These are phyloP conservation scores for Boletellus emodensis DNA, from an alignment of 768 basidiomycete genomes.

Conservation along the genomic window DNA sequence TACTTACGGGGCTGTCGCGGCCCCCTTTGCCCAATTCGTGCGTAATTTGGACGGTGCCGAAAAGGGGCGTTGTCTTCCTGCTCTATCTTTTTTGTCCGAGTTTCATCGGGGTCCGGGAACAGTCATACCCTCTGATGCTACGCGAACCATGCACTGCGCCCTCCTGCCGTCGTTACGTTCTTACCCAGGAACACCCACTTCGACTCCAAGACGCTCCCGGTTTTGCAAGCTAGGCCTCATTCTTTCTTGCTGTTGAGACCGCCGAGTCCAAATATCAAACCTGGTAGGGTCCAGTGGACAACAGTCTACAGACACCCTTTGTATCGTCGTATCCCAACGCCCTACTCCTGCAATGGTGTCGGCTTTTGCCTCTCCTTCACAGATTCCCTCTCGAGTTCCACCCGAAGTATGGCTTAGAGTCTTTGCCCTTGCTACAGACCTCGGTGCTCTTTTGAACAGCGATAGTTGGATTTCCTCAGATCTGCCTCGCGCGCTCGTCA, in stretches of 20 bases:
- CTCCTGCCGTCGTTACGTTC: neutral
- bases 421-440: slow-evolving; percentile 19
- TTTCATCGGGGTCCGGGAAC: too few species aligned
- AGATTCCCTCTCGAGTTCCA: slow-evolving; percentile 12
- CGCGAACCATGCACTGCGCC: neutral
- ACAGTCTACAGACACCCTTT: neutral
- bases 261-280: neutral
- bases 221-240: neutral
- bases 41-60: too few species aligned
- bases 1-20: too few species aligned
- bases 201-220: neutral
- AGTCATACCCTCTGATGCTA: neutral
- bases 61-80: too few species aligned
- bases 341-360: slow-evolving; percentile 11
- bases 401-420: slow-evolving; percentile 30
- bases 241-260: slow-evolving; percentile 1
- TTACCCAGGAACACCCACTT: slow-evolving; percentile 1
- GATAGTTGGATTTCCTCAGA: slow-evolving; percentile 10
- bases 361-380: neutral
- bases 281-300: neutral
- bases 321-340: neutral
- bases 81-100: too few species aligned
- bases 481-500: slow-evolving; percentile 17
- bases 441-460: slow-evolving; percentile 10
- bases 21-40: too few species aligned